Conservation (phyloP, 345 rosid genomes). For the Aegle marmelos region DNA sequence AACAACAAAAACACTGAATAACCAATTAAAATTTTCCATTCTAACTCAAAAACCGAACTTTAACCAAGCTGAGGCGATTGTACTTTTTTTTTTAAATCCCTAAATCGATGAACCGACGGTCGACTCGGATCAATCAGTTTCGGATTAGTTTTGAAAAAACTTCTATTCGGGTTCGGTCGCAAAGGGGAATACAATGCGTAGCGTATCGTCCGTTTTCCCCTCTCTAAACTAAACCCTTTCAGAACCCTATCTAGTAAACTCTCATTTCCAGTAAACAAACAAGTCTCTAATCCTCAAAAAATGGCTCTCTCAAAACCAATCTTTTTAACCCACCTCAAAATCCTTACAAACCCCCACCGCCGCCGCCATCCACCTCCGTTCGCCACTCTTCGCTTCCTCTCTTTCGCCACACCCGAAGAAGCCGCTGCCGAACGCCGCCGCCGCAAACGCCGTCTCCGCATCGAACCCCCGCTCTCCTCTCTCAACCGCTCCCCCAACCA, state of each 20-base stretch:
- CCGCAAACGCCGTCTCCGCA: constrained; percentile 79
- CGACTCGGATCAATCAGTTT: too few relatives aligned
- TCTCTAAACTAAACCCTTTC: constrained; percentile 15
- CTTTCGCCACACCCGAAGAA: constrained; percentile 78
- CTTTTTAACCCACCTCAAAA: constrained; percentile 47
- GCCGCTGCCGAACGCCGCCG: constrained; percentile 94
- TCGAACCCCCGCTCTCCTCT: constrained; percentile 76
- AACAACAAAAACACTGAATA: too few relatives aligned
- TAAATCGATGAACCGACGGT: too few relatives aligned
- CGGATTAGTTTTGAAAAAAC: too few relatives aligned
- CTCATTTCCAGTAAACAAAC: background rate
- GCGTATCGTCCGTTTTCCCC: background rate
- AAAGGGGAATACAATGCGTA: too few relatives aligned
- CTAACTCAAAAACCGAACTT: too few relatives aligned
- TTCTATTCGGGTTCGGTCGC: too few relatives aligned
- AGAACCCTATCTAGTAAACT: constrained; percentile 15
- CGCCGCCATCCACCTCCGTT: constrained; percentile 15
- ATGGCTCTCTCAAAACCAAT: constrained; percentile 62
- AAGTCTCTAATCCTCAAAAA: background rate
- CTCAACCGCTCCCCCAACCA: constrained; percentile 43
- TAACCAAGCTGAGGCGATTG: too few relatives aligned
- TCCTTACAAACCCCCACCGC: constrained; percentile 31
- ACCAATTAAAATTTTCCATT: too few relatives aligned
- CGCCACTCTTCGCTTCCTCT: constrained; percentile 44
- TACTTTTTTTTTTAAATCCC: too few relatives aligned